Conservation (phyloP, 2,329 filamentous ascomycete species). For the Aspergillus nomiae region DNA sequence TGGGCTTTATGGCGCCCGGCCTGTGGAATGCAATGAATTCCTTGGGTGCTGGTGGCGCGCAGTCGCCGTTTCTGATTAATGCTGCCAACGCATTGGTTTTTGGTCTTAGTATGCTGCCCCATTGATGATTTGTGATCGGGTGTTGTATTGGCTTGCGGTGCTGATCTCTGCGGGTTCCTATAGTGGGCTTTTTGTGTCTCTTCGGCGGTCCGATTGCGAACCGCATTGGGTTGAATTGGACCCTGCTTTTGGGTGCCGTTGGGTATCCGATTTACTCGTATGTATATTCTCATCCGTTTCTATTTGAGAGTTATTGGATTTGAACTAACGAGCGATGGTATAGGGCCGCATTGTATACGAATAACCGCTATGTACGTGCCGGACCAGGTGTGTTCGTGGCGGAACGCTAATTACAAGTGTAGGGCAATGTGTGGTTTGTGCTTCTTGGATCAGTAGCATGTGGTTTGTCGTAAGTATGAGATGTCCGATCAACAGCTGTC, state of each 20-base stretch:
- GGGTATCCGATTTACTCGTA: conserved; percentile 52
- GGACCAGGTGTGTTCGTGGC: too few relatives aligned
- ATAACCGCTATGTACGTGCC: conserved; percentile 31
- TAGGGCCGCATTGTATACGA: conserved; percentile 50
- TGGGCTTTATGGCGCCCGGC: conserved; percentile 50
- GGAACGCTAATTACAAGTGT: conserved; percentile 6
- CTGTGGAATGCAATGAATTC: conserved; percentile 61
- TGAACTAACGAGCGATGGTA: background rate
- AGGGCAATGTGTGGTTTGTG: conserved; percentile 56
- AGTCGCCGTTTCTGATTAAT: conserved; percentile 55
- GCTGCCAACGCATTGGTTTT: conserved; percentile 57
- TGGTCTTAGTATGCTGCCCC: conserved; percentile 28
- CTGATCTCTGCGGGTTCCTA: conserved; percentile 22
- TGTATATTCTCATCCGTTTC: background rate
- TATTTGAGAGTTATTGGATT: background rate
- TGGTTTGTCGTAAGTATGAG: conserved; percentile 42
- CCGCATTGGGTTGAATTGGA: conserved; percentile 51
- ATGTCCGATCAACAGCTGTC: background rate
- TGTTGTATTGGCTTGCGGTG: background rate
- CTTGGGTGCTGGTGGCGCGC: conserved; percentile 55
- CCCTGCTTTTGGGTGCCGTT: conserved; percentile 44
- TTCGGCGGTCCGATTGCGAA: conserved; percentile 54
- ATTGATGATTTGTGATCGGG: background rate
- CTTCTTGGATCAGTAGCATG: conserved; percentile 52
- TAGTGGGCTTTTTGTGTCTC: conserved; percentile 47